Evolutionary conservation across 495 filamentous ascomycete genomes (phyloP).

Genomic region (Aspergillus steynii): DNA sequence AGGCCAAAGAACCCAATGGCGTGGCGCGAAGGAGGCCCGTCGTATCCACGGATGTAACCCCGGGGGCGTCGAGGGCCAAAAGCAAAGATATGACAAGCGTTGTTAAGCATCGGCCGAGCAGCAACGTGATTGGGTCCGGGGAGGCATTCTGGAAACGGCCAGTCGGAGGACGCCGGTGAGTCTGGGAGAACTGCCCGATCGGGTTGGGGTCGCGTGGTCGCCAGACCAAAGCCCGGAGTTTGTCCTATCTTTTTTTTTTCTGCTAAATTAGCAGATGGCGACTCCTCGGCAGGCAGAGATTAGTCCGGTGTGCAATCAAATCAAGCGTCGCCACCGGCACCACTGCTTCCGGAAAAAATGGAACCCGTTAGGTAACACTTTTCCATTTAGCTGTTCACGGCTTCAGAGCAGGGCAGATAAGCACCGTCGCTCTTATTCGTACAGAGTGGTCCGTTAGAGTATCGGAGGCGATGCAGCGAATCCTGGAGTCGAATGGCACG

Average conservation of each 20-base stretch:
- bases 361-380: conserved; percentile 25
- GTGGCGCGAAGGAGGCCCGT: conserved; percentile 11
- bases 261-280: background rate
- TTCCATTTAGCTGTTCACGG: conserved; percentile 4
- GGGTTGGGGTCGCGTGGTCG: too few relatives aligned
- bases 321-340: conserved; percentile 4
- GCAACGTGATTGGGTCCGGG: conserved; percentile 10
- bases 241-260: background rate
- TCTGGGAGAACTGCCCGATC: background rate
- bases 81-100: conserved; percentile 25
- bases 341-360: conserved; percentile 2
- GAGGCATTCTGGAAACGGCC: conserved; percentile 17
- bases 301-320: background rate
- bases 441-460: conserved; percentile 2
- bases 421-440: conserved; percentile 14
- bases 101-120: conserved; percentile 23
- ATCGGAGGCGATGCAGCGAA: background rate
- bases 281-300: too few relatives aligned
- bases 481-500: background rate
- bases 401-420: conserved; percentile 9
- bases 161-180: conserved; percentile 4
- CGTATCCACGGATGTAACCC: conserved; percentile 36
- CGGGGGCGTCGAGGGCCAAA: conserved; percentile 19
- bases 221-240: too few relatives aligned
- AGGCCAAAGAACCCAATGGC: conserved; percentile 10